Percentiles rank a stretch among this genome's conserved stretches.
Conservation (phyloP, 2,329 filamentous ascomycete species). For the Conoideocrella luteorostrata region DNA sequence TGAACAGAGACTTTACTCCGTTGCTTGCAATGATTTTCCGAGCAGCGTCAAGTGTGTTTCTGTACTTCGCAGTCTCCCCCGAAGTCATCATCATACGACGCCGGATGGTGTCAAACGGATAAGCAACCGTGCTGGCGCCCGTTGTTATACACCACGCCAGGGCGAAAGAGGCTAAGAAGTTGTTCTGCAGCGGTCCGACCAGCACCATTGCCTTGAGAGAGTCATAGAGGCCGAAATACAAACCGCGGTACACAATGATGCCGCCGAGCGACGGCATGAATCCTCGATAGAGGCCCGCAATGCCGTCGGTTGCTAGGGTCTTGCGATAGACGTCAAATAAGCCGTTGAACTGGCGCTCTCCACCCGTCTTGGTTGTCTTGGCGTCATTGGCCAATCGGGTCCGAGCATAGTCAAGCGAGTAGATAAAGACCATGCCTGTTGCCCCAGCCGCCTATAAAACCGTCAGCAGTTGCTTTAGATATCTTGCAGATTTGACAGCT, state of each 20-base stretch:
- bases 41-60: slow-evolving; percentile 87
- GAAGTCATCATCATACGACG: slow-evolving; percentile 99
- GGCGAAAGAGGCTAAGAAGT: slow-evolving; percentile 98
- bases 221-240: slow-evolving; percentile 99
- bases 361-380: slow-evolving; percentile 94
- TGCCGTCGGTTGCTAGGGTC: slow-evolving; percentile 96
- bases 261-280: slow-evolving; percentile 98
- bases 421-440: slow-evolving; percentile 99
- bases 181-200: slow-evolving; percentile 82
- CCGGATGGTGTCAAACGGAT: slow-evolving; percentile 99
- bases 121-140: slow-evolving; percentile 99
- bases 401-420: slow-evolving; percentile 99
- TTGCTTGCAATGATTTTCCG: slow-evolving; percentile 95
- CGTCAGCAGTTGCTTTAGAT: slow-evolving; percentile 5
- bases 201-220: slow-evolving; percentile 99
- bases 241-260: slow-evolving; percentile 99
- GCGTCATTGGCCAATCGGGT: slow-evolving; percentile 99
- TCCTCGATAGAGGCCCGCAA: slow-evolving; percentile 99
- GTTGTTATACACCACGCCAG: slow-evolving; percentile 99
- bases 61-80: slow-evolving; percentile 99
- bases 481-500: no score
- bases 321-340: slow-evolving; percentile 99
- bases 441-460: slow-evolving; percentile 79
- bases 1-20: slow-evolving; percentile 98
- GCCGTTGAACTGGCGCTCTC: slow-evolving; percentile 99